Evolutionary conservation across 768 basidiomycete genomes (phyloP).

Genomic region (Holtermanniella nyarrowii): DNA sequence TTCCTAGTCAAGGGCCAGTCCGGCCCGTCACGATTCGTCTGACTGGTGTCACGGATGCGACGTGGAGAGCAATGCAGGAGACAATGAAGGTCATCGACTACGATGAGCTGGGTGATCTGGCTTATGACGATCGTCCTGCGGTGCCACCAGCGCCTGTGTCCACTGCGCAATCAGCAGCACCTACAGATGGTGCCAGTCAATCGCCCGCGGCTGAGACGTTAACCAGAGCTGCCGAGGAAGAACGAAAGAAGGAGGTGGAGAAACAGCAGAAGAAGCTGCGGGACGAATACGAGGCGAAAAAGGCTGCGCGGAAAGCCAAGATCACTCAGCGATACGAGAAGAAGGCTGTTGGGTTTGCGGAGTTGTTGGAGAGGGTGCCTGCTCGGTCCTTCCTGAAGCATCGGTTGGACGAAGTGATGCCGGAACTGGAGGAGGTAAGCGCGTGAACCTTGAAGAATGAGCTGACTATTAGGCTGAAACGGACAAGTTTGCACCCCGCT

Average conservation of each 20-base stretch:
- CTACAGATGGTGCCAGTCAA: too few species aligned
- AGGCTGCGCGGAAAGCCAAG: background rate
- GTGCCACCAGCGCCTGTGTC: constrained; percentile 2
- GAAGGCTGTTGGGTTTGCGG: background rate
- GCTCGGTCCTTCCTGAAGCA: constrained; percentile 17
- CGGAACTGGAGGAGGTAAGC: constrained; percentile 15
- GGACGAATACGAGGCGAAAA: background rate
- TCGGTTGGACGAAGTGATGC: constrained; percentile 7
- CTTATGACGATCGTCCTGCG: constrained; percentile 13
- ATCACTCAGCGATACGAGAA: background rate
- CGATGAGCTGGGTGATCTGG: constrained; percentile 10
- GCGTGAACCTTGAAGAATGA: background rate
- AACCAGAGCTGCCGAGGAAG: background rate
- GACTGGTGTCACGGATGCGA: constrained; percentile 12
- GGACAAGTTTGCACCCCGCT: constrained; percentile 27
- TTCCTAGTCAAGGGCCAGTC: constrained; percentile 14
- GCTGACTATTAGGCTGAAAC: constrained; percentile 9
- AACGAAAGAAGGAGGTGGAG: background rate
- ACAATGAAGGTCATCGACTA: constrained; percentile 9
- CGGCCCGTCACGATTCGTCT: constrained; percentile 25
- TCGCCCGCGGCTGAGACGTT: background rate
- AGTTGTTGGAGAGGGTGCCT: constrained; percentile 10
- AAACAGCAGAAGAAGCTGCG: background rate
- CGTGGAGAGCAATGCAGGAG: constrained; percentile 23
- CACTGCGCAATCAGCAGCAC: too few species aligned